Evolutionary conservation across 768 basidiomycete species (phyloP).

Genomic region (Amyloporia xantha): DNA sequence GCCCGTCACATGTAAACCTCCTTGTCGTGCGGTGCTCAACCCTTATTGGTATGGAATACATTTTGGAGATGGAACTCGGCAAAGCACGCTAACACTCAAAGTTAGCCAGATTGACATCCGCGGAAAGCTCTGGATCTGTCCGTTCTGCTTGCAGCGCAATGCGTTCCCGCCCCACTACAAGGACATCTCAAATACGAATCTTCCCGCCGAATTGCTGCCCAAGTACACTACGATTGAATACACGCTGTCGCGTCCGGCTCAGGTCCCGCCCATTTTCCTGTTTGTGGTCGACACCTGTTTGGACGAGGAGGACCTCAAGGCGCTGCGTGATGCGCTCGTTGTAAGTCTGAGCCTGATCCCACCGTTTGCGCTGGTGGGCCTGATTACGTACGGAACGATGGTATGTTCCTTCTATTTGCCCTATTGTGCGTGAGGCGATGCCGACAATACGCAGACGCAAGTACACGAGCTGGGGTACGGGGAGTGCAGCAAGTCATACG

Average conservation of each 20-base stretch:
- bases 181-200: conserved; percentile 94
- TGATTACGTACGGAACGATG: conserved; percentile 98
- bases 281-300: conserved; percentile 97
- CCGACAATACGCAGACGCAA: conserved; percentile 61
- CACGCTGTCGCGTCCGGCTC: conserved; percentile 87
- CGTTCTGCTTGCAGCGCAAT: conserved; percentile 95
- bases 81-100: conserved; percentile 20
- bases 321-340: conserved; percentile 89
- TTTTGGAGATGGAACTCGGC: too few species aligned
- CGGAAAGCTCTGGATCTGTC: conserved; percentile 99
- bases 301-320: conserved; percentile 93
- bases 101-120: conserved; percentile 95
- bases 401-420: conserved; percentile 35
- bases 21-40: conserved; percentile 95
- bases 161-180: conserved; percentile 98
- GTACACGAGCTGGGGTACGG: conserved; percentile 97
- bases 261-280: conserved; percentile 92
- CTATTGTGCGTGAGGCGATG: background rate
- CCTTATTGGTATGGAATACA: conserved; percentile 99
- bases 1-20: conserved; percentile 96
- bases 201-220: conserved; percentile 92
- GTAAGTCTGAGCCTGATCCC: conserved; percentile 91
- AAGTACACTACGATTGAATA: conserved; percentile 99
- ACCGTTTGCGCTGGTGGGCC: conserved; percentile 88
- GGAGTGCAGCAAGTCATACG: conserved; percentile 96